Percentiles rank a stretch among this genome's conserved stretches.
These are phyloP conservation scores for Murraya paniculata DNA, from an alignment of 345 rosid genomes.

Conservation along the genomic window DNA sequence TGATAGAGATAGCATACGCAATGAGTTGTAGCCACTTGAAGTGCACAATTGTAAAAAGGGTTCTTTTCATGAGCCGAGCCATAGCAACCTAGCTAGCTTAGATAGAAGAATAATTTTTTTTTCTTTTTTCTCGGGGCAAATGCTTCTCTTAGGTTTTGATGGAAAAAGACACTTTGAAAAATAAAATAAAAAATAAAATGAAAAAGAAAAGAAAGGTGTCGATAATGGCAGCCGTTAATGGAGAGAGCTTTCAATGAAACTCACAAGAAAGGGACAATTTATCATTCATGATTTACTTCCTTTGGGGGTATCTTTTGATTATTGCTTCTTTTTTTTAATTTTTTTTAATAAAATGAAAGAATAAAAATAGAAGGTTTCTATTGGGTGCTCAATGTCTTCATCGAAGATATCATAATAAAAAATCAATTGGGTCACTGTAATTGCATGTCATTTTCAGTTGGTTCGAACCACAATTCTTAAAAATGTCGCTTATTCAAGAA, in stretches of 20 bases:
- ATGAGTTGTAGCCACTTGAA: background rate
- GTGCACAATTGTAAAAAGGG: background rate
- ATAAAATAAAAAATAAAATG: background rate
- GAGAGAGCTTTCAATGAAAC: constrained; percentile 26
- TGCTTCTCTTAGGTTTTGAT: constrained; percentile 1
- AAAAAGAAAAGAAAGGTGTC: constrained; percentile 2
- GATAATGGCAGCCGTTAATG: constrained; percentile 19
- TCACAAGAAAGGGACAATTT: constrained; percentile 17
- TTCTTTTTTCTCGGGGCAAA: background rate
- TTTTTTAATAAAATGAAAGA: background rate
- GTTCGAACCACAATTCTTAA: constrained; percentile 6
- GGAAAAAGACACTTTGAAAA: background rate
- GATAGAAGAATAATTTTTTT: background rate
- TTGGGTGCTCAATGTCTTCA: background rate
- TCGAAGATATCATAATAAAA: background rate
- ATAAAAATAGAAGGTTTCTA: background rate
- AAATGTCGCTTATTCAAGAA: background rate
- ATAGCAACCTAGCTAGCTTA: background rate
- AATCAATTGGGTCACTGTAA: background rate
- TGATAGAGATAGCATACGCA: background rate
- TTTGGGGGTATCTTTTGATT: background rate
- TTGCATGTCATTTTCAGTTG: constrained; percentile 15
- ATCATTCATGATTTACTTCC: background rate
- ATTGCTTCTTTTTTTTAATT: background rate
- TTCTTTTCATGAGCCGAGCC: background rate